These are phyloP conservation scores for Candida coquimbonensis DNA, from an alignment of 805 yeast genomes.

Conservation along the genomic window DNA sequence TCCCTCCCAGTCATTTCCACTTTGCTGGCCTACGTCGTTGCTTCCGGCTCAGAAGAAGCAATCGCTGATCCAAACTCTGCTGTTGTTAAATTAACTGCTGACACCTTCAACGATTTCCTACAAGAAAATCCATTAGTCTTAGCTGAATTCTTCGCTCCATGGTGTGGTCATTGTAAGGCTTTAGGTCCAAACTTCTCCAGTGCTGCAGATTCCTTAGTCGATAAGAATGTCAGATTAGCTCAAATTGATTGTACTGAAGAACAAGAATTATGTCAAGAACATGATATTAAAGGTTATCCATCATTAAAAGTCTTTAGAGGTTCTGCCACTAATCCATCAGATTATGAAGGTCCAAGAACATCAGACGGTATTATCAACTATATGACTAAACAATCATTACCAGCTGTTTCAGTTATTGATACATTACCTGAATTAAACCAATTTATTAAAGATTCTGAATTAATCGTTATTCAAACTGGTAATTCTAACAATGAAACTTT, in stretches of 20 bases:
- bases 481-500: conserved; percentile 49
- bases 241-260: conserved; percentile 84
- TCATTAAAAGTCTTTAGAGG: conserved; percentile 69
- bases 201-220: conserved; percentile 61
- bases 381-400: conserved; percentile 77
- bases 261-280: conserved; percentile 59
- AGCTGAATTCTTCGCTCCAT: conserved; percentile 89
- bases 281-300: conserved; percentile 77
- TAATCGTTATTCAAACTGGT: conserved; percentile 52
- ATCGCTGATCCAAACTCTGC: conserved; percentile 78
- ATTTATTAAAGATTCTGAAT: conserved; percentile 34
- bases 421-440: conserved; percentile 44
- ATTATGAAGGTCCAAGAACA: conserved; percentile 81
- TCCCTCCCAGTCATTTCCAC: conserved; percentile 32
- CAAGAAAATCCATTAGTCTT: conserved; percentile 69
- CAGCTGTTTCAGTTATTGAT: conserved; percentile 54
- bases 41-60: conserved; percentile 49
- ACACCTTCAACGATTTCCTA: conserved; percentile 59
- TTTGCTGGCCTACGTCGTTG: conserved; percentile 31
- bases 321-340: conserved; percentile 37
- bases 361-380: conserved; percentile 69
- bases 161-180: conserved; percentile 96
- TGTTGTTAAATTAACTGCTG: conserved; percentile 71
- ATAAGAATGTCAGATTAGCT: conserved; percentile 62
- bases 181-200: conserved; percentile 73